phyloP scores from a whole-genome alignment of 78 protist genomes.

The Dictyostelium citrinum region DNA sequence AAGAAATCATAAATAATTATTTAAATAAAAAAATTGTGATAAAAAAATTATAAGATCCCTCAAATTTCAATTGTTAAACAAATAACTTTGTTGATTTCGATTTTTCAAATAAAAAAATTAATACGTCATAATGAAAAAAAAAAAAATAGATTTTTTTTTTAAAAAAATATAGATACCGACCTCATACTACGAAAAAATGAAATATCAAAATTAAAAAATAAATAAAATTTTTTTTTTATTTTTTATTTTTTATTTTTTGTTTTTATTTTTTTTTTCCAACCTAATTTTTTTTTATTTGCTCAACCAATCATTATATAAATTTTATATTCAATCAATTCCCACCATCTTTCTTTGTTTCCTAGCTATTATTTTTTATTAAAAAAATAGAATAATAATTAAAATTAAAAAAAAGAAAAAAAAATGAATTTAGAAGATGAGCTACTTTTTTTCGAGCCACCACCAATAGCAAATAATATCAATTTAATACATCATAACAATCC shows the following conservation, averaged over 20 bases:
- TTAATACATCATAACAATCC: not conserved
- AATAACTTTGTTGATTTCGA: no score
- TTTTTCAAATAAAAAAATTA: no score
- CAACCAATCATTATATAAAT: not conserved
- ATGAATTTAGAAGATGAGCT: not conserved
- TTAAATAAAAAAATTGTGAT: no score
- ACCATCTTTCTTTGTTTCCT: not conserved
- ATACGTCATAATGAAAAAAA: no score
- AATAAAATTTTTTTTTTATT: no score
- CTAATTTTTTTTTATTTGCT: not conserved
- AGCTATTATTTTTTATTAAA: not conserved
- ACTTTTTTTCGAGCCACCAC: not conserved
- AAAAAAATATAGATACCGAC: not conserved
- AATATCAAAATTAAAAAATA: no score
- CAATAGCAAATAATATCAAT: not conserved
- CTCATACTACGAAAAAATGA: not conserved
- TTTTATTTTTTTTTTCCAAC: not conserved
- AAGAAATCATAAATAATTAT: no score
- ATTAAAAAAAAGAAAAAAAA: not conserved
- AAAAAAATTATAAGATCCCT: no score
- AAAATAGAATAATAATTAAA: not conserved
- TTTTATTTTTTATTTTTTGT: not conserved
- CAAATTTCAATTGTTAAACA: no score
- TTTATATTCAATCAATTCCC: not conserved
- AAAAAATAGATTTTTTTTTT: no score